These are phyloP conservation scores for Nannochloris sp. DNA, from an alignment of 139 green algal genomes.

Conservation along the genomic window DNA sequence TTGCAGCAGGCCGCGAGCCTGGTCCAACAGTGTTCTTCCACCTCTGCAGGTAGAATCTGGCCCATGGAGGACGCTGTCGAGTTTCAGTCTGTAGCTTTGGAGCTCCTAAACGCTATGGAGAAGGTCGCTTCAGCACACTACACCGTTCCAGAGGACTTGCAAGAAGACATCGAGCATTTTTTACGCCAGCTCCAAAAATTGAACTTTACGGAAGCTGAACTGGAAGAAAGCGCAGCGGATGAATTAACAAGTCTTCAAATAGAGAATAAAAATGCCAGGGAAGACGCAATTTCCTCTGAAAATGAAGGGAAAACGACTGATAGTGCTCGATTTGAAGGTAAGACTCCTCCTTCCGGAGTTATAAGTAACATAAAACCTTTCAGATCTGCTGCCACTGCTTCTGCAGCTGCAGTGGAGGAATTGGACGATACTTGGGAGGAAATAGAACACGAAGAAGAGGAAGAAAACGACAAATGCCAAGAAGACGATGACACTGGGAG, in stretches of 20 bases:
- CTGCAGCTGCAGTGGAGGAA: not conserved
- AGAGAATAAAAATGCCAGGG: not conserved
- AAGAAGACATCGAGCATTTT: slow-evolving; percentile 2
- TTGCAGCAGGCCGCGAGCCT: slow-evolving; percentile 15
- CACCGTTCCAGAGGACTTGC: slow-evolving; percentile 6
- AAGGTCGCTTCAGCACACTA: not conserved
- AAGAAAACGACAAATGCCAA: too few relatives aligned
- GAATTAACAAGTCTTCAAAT: not conserved
- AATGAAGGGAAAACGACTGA: too few relatives aligned
- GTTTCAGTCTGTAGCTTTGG: slow-evolving; percentile 10
- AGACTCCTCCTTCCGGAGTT: not conserved
- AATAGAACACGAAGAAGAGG: not conserved
- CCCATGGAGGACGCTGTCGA: slow-evolving; percentile 26
- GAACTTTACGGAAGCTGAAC: slow-evolving; percentile 12
- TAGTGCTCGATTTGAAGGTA: not conserved
- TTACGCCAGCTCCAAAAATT: slow-evolving; percentile 9
- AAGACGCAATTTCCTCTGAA: not conserved
- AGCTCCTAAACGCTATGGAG: slow-evolving; percentile 1
- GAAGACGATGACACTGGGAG: too few relatives aligned
- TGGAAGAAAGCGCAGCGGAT: not conserved
- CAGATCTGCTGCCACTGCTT: not conserved
- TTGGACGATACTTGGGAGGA: not conserved
- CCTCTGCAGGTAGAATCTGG: slow-evolving; percentile 12
- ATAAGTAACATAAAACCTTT: not conserved
- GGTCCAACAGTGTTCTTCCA: not conserved